Conservation (phyloP, 352 stramenopile genomes). For the Phytophthora pistaciae region DNA sequence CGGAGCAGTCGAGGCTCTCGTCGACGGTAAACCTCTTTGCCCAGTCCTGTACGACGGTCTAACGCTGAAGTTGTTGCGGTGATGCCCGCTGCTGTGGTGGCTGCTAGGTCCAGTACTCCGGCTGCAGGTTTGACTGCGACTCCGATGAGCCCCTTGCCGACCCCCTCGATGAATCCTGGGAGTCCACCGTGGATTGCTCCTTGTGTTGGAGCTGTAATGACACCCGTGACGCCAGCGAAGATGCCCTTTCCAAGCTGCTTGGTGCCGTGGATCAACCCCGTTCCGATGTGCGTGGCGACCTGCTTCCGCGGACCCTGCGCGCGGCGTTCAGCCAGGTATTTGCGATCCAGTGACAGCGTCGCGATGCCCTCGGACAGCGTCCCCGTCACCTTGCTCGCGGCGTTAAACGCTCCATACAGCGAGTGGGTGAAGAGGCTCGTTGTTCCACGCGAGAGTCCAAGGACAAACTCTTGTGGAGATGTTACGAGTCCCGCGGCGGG, state of each 20-base stretch:
- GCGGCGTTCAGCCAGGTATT: conserved; percentile 89
- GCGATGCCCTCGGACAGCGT: conserved; percentile 93
- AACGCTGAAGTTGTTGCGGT: conserved; percentile 87
- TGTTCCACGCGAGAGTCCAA: conserved; percentile 90
- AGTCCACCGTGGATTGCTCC: conserved; percentile 92
- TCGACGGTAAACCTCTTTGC: conserved; percentile 38
- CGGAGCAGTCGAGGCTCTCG: conserved; percentile 78
- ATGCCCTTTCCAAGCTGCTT: conserved; percentile 94
- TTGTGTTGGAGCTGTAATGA: conserved; percentile 92
- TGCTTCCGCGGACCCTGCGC: conserved; percentile 77
- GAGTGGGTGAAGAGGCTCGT: conserved; percentile 92
- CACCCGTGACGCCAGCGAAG: conserved; percentile 89
- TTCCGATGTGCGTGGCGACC: conserved; percentile 87
- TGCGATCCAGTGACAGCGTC: conserved; percentile 88
- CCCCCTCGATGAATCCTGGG: conserved; percentile 89
- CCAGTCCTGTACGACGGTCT: conserved; percentile 75
- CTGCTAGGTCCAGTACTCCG: conserved; percentile 85
- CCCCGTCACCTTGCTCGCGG: conserved; percentile 93
- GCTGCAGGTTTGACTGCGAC: conserved; percentile 91
- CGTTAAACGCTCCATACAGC: conserved; percentile 93
- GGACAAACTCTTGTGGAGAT: conserved; percentile 88
- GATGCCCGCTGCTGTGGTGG: conserved; percentile 82
- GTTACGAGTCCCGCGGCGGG: conserved; percentile 90
- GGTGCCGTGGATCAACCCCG: conserved; percentile 85
- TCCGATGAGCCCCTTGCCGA: conserved; percentile 89